A percentile compares a stretch with the other conserved stretches of the same genome.
Evolutionary conservation across 1,284 basidiomycete species (phyloP).

Genomic region (Sporisorium sorghi): DNA sequence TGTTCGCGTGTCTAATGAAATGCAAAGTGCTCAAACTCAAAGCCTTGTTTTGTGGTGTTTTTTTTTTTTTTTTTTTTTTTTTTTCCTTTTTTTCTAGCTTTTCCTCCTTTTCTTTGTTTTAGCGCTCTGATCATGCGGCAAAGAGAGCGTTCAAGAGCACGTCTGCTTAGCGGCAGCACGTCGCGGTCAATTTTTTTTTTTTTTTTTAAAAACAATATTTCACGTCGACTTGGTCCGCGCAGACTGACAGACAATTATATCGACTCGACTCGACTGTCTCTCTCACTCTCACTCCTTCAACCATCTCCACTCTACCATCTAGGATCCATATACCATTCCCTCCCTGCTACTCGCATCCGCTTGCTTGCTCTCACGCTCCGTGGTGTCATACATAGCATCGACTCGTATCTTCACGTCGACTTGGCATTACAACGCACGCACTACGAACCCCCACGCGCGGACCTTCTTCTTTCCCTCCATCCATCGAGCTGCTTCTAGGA

Average conservation of each 20-base stretch:
- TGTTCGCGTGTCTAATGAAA: too few relatives aligned
- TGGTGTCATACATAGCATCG: not conserved
- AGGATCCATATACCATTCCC: not conserved
- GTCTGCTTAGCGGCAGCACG: not conserved
- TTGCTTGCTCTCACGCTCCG: not conserved
- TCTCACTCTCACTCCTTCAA: not conserved
- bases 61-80: too few relatives aligned
- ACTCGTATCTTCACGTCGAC: not conserved
- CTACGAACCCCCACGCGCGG: too few relatives aligned
- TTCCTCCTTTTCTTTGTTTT: too few relatives aligned
- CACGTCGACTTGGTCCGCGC: conserved; percentile 4
- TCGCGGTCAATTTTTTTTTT: not conserved
- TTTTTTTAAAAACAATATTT: too few relatives aligned
- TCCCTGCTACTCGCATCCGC: not conserved
- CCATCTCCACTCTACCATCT: not conserved
- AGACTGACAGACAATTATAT: not conserved
- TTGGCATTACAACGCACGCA: conserved; percentile 4
- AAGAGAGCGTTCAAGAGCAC: too few relatives aligned
- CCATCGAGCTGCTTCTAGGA: not conserved
- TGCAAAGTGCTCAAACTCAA: too few relatives aligned
- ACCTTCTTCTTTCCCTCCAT: not conserved
- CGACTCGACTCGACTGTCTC: too few relatives aligned
- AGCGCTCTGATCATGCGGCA: too few relatives aligned
- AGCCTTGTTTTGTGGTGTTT: too few relatives aligned
- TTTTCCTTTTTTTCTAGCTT: too few relatives aligned